Percentiles rank a stretch among this genome's conserved stretches.
Conservation (phyloP, 371 early-diverging fungal genomes). For the Capillidium heterosporum region DNA sequence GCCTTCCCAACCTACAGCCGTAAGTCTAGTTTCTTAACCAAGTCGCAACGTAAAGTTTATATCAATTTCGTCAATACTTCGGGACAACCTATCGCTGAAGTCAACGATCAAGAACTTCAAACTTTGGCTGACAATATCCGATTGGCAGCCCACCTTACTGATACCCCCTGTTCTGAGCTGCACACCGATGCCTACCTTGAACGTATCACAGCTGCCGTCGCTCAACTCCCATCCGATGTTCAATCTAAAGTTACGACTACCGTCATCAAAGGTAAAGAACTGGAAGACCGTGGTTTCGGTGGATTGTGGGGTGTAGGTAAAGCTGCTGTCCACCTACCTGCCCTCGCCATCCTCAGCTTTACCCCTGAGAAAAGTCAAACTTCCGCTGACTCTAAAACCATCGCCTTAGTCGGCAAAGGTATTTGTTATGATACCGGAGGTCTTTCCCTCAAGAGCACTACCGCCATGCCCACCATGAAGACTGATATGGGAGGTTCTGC, state of each 20-base stretch:
- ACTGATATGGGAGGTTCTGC: conserved; percentile 7
- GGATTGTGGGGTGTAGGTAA: conserved; percentile 4
- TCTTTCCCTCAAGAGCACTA: conserved; percentile 4
- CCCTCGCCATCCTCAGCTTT: not conserved
- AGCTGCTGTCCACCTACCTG: conserved; percentile 2
- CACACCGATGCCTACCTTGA: not conserved
- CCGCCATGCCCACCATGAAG: conserved; percentile 6
- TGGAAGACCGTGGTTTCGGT: not conserved
- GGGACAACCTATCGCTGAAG: not conserved
- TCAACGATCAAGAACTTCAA: not conserved
- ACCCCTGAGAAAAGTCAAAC: not conserved
- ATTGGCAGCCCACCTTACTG: not conserved
- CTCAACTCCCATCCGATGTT: not conserved
- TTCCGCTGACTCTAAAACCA: not conserved
- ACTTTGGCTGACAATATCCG: not conserved
- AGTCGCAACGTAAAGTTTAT: not conserved
- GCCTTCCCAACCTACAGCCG: not conserved
- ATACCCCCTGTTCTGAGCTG: not conserved
- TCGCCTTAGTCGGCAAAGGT: conserved; percentile 8
- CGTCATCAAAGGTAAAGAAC: not conserved
- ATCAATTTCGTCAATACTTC: not conserved
- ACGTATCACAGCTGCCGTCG: not conserved
- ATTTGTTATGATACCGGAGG: conserved; percentile 9
- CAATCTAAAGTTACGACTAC: not conserved
- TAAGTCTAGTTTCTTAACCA: not conserved